These are phyloP conservation scores for Apocynum venetum DNA, from an alignment of 257 asterid species.

Conservation along the genomic window DNA sequence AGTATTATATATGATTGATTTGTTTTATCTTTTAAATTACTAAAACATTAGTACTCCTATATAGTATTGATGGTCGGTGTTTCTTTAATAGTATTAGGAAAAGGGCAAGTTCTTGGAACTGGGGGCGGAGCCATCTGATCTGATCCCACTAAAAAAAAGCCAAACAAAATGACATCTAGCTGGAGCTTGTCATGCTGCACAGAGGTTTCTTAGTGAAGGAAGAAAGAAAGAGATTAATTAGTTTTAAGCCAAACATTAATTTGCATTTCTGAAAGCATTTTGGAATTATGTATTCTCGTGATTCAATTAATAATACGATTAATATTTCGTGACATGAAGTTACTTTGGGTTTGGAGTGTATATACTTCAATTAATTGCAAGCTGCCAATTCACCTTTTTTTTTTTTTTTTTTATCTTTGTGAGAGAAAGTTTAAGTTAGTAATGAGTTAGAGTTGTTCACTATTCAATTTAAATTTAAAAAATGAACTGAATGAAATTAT, in stretches of 20 bases:
- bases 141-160: background rate
- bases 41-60: background rate
- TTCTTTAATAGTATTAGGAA: background rate
- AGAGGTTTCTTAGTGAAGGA: background rate
- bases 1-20: background rate
- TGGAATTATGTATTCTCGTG: too few species aligned
- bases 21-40: background rate
- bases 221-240: background rate
- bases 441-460: too few species aligned
- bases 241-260: background rate
- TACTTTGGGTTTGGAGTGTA: too few species aligned
- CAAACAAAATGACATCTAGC: background rate
- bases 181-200: background rate
- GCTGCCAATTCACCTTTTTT: too few species aligned
- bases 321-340: too few species aligned
- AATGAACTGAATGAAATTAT: too few species aligned
- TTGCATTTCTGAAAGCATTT: too few species aligned
- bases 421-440: too few species aligned
- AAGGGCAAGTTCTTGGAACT: conserved; percentile 2
- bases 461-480: too few species aligned
- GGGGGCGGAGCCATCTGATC: background rate
- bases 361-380: too few species aligned
- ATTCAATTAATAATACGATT: too few species aligned
- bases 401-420: too few species aligned
- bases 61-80: conserved; percentile 12